Evolutionary conservation across 2,329 filamentous ascomycete genomes (phyloP).

Genomic region (Talaromyces islandicus): DNA sequence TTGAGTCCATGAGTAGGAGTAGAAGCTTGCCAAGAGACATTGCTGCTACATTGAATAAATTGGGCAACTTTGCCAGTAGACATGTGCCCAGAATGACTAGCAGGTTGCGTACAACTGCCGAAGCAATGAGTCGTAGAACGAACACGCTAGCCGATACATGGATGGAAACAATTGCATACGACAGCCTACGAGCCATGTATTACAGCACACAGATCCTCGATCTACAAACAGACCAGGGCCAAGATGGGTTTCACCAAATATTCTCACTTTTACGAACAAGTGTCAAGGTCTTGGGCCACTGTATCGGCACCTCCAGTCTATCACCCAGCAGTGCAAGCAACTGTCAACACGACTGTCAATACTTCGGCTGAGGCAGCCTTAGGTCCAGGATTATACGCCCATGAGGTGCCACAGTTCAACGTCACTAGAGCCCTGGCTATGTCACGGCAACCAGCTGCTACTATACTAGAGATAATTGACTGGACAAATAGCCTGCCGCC

Average conservation of each 20-base stretch:
- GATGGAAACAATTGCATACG: slow-evolving; percentile 42
- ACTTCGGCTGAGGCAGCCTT: neutral
- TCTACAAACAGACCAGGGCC: neutral
- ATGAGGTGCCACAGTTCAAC: neutral
- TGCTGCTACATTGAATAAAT: neutral
- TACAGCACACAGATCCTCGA: slow-evolving; percentile 32
- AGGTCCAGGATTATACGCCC: neutral
- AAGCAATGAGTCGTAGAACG: slow-evolving; percentile 32
- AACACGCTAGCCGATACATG: slow-evolving; percentile 39
- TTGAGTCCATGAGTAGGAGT: neutral
- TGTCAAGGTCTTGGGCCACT: slow-evolving; percentile 12
- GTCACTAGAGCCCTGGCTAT: neutral
- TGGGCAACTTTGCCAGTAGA: neutral
- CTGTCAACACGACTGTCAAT: neutral
- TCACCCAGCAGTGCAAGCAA: neutral
- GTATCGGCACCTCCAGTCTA: neutral
- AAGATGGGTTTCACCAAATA: neutral
- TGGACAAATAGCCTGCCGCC: neutral
- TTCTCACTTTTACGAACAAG: slow-evolving; percentile 16
- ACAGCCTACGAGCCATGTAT: slow-evolving; percentile 45
- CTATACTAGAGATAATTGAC: neutral
- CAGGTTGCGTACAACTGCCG: neutral
- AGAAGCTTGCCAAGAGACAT: neutral
- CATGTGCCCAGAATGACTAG: neutral
- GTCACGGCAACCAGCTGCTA: neutral